Percentiles rank a stretch among this genome's conserved stretches.
phyloP scores from a whole-genome alignment of 2,329 filamentous ascomycete genomes.

The Fusarium piperis region DNA sequence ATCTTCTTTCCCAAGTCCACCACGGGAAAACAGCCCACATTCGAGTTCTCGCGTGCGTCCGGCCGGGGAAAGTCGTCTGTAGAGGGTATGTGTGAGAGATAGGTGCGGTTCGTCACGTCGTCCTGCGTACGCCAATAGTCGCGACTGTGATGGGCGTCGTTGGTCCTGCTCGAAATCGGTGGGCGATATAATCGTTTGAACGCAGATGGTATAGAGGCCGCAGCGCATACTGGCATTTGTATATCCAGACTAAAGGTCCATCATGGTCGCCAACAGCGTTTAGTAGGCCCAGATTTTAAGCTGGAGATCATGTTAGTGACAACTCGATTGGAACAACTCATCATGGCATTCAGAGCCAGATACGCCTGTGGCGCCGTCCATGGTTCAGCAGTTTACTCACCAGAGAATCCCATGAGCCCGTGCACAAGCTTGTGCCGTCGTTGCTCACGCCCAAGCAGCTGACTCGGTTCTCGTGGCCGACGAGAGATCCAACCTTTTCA shows the following conservation, averaged over 20 bases:
- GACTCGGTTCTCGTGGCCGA: constrained; percentile 98
- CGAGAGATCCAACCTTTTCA: constrained; percentile 95
- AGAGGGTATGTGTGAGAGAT: constrained; percentile 44
- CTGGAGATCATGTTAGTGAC: constrained; percentile 53
- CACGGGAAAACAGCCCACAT: constrained; percentile 37
- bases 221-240: constrained; percentile 43
- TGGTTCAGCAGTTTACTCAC: constrained; percentile 65
- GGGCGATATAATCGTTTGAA: constrained; percentile 46
- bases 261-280: constrained; percentile 41
- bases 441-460: constrained; percentile 99
- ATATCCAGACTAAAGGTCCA: constrained; percentile 43
- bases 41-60: constrained; percentile 36
- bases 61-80: constrained; percentile 40
- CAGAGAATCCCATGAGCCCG: constrained; percentile 98
- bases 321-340: not conserved
- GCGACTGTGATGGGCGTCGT: constrained; percentile 46
- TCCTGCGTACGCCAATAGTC: constrained; percentile 51
- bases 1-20: constrained; percentile 38
- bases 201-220: constrained; percentile 43
- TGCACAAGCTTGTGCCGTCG: constrained; percentile 98
- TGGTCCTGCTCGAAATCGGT: constrained; percentile 42
- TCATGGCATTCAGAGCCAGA: not conserved
- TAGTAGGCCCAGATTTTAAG: constrained; percentile 91
- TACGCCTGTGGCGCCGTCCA: not conserved
- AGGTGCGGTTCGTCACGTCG: constrained; percentile 53